Evolutionary conservation across 441 rosid genomes (phyloP), one percentile per base, ranked within the genome.

Genomic region (Hura crepitans): DNA sequence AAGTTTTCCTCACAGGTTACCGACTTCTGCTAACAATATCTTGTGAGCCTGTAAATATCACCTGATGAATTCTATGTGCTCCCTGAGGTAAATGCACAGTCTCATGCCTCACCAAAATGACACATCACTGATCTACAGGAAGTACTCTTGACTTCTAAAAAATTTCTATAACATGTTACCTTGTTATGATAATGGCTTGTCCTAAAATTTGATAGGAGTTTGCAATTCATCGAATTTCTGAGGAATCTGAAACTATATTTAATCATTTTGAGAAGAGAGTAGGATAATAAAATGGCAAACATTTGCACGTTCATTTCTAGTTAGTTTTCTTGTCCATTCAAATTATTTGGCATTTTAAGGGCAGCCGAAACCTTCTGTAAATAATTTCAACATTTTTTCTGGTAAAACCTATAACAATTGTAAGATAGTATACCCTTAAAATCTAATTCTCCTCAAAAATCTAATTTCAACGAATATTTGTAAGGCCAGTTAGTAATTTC

Each of bases 21-120:
- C 81, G 97, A 30, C 91, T 95, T 78, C 84, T 95, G 69, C 99
- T 98, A 22, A 92, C 98, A n/a, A 74, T 88, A 92, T 85, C 92
- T 95, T 65, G 92, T 90, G 97, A 86, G 84, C 80, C 88, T 95
- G 78, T 88, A 95, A 77, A 89, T 95, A 45, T 87, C 98, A 33
- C 85, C 98, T 0, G 89, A 82, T 43, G 98, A 92, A 75, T 95
- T 95, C 85, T 82, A 64, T 71, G 87, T 85, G 47, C 87, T 95
- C 73, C 86, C 92, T 3, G 97, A 95, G 96, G 98, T 92, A 83
- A 81, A n/a, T 51, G 15, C 37, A 35, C 42, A 5, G 39, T 42
- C 62, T 75, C 39, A 22, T 22, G 6, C 22, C 33, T 42, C 33
- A 27, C 30, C 11, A 43, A 64, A 18, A 57, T 18, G 2, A 43